Base-by-base conservation (phyloP, 2,329 filamentous ascomycete species). In the Cladophialophora bantiana region DNA sequence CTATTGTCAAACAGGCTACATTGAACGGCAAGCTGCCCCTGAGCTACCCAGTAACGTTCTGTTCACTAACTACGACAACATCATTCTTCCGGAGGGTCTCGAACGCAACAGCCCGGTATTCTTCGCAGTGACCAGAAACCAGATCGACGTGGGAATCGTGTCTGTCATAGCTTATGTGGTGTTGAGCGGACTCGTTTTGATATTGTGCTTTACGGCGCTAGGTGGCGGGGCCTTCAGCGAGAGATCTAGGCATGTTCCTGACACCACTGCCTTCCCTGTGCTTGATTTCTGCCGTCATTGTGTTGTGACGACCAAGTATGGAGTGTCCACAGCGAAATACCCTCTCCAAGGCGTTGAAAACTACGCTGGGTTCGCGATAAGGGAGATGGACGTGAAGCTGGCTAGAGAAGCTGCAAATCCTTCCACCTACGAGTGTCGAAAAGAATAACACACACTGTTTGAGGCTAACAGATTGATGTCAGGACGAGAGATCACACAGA, bases 141-240 rank as follows among this genome's bases (percentile, higher is more conserved):
- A 48, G 42, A 48, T 48, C 20, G 42, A 18, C n/a, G 42, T 48
- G 42, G 42, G 42, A 48, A n/a, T 48, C 6, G 42, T n/a, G 42
- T 48, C 42, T 48, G 4, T 48, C 18, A 48, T 48, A 18, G 42
- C 15, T 20, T 48, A 48, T 7, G 42, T 48, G 42, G 18, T 48
- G n/a, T n/a, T 48, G 42, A 20, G 42, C 10, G 42, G 42, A 20
- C 18, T 48, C 10, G 6, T 12, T 7, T 20, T 48, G 42, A 20
- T 48, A 20, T 12, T 48, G 42, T 48, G 42, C 10, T 48, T 48
- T 48, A 18, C 20, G 15, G 42, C 42, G 18, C 42, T 48, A n/a
- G 42, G 42, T 7, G 42, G n/a, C 2, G 42, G 7, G 6, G 9
- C 18, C 6, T 48, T 48, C n/a, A 48, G n/a, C 42, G 7, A 48